Evolutionary conservation across 2,329 filamentous ascomycete species (phyloP).

Genomic region (Xylaria arbuscula): DNA sequence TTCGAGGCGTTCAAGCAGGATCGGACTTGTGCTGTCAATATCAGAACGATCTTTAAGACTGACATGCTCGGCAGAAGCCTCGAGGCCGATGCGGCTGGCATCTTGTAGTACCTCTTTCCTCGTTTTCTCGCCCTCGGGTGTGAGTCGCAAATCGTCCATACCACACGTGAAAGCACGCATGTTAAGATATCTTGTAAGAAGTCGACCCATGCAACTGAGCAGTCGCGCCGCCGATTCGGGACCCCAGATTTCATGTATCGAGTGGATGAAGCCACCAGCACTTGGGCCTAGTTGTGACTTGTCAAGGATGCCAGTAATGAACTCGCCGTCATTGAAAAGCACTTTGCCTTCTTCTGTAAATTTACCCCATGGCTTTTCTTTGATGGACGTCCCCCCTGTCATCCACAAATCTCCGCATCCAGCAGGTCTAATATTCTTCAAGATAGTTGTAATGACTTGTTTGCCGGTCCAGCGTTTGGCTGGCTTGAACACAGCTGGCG

Average conservation of each 20-base stretch:
- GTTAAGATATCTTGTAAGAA: slow-evolving; percentile 89
- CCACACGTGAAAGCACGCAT: slow-evolving; percentile 97
- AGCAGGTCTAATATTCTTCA: slow-evolving; percentile 88
- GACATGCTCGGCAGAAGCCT: slow-evolving; percentile 89
- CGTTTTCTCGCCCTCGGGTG: slow-evolving; percentile 77
- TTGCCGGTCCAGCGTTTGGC: slow-evolving; percentile 91
- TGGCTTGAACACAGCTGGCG: slow-evolving; percentile 85
- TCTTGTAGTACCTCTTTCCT: slow-evolving; percentile 75
- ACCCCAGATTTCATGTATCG: slow-evolving; percentile 93
- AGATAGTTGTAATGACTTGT: slow-evolving; percentile 90
- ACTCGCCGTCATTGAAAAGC: slow-evolving; percentile 85
- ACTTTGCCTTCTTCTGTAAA: slow-evolving; percentile 81
- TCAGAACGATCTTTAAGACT: slow-evolving; percentile 74
- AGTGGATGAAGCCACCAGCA: slow-evolving; percentile 87
- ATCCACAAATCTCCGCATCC: slow-evolving; percentile 82
- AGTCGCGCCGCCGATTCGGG: slow-evolving; percentile 86
- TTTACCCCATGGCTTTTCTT: slow-evolving; percentile 82
- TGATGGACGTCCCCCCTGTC: slow-evolving; percentile 80
- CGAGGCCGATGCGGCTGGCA: slow-evolving; percentile 76
- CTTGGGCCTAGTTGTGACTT: slow-evolving; percentile 94
- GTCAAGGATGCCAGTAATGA: slow-evolving; percentile 91
- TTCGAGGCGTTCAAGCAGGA: slow-evolving; percentile 83
- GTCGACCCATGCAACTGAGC: slow-evolving; percentile 86
- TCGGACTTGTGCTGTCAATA: slow-evolving; percentile 68
- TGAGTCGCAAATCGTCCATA: slow-evolving; percentile 93